Evolutionary conservation across 805 yeast species (phyloP).

Genomic region (Saturnispora dispora): DNA sequence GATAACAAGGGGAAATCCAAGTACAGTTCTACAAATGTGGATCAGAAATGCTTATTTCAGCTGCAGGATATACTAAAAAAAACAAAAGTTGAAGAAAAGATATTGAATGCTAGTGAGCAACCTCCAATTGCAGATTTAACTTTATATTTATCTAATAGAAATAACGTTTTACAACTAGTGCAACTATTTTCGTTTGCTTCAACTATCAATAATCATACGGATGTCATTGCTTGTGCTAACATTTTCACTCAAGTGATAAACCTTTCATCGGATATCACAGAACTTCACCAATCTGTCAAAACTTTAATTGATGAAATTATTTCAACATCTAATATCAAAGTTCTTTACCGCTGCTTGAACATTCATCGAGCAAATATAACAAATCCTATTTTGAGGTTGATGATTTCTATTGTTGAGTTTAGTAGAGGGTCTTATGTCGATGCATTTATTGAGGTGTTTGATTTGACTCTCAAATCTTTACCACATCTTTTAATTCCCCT

Average conservation of each 20-base stretch:
- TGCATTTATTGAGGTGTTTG: conserved; percentile 57
- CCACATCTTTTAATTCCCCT: conserved; percentile 51
- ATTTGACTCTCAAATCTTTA: conserved; percentile 50
- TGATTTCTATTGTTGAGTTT: conserved; percentile 43
- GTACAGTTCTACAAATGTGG: conserved; percentile 1
- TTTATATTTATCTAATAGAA: conserved; percentile 25
- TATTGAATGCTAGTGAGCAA: not conserved
- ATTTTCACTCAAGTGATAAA: conserved; percentile 32
- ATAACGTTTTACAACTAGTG: conserved; percentile 28
- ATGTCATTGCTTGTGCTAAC: conserved; percentile 37
- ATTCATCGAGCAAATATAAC: conserved; percentile 49
- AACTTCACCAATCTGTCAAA: conserved; percentile 22
- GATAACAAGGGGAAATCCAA: conserved; percentile 2
- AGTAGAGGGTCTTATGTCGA: conserved; percentile 43
- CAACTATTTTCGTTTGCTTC: conserved; percentile 35
- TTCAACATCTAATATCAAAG: conserved; percentile 47
- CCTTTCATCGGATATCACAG: conserved; percentile 15
- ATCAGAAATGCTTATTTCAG: conserved; percentile 7
- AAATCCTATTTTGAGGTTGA: conserved; percentile 50
- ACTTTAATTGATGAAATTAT: conserved; percentile 42
- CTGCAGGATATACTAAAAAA: conserved; percentile 14
- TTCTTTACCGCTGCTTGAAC: conserved; percentile 59
- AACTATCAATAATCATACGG: conserved; percentile 43
- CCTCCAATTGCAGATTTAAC: conserved; percentile 14
- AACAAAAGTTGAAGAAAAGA: conserved; percentile 9